phyloP scores from a whole-genome alignment of 2,329 filamentous ascomycete species.

The Lasiodiplodia sp. region DNA sequence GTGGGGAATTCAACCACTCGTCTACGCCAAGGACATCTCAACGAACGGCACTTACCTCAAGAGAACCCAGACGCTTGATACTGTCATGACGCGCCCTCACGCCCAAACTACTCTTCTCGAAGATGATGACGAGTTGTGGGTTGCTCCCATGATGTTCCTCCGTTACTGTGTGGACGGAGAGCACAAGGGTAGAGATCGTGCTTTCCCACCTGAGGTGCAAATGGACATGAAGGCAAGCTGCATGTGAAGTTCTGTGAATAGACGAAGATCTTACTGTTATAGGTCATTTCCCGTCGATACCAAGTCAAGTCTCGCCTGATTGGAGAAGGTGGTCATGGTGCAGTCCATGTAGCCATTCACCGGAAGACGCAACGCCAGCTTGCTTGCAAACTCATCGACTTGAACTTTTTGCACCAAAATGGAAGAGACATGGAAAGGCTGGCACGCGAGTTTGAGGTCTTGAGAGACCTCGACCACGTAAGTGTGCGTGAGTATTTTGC shows the following conservation, averaged over 20 bases:
- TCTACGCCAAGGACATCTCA: constrained; percentile 57
- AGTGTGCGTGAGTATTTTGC: constrained; percentile 26
- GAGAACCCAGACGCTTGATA: constrained; percentile 37
- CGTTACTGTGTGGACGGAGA: constrained; percentile 35
- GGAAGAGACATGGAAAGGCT: not conserved
- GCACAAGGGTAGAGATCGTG: not conserved
- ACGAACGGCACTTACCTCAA: constrained; percentile 51
- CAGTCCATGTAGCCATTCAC: constrained; percentile 64
- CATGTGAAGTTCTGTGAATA: not conserved
- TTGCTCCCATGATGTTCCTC: constrained; percentile 41
- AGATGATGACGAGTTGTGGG: constrained; percentile 51
- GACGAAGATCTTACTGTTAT: not conserved
- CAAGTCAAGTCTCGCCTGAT: constrained; percentile 59
- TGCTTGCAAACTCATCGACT: constrained; percentile 70
- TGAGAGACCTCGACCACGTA: constrained; percentile 63
- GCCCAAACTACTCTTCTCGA: constrained; percentile 52
- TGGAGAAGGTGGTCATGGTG: constrained; percentile 62
- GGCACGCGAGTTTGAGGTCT: constrained; percentile 55
- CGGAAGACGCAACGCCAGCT: constrained; percentile 63
- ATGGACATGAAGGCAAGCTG: constrained; percentile 15
- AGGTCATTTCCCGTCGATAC: constrained; percentile 43
- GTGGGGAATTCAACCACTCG: constrained; percentile 51
- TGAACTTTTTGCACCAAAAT: not conserved
- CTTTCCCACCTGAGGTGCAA: not conserved
- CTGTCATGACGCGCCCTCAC: constrained; percentile 39